A percentile compares a stretch with the other conserved stretches of the same genome.
Evolutionary conservation across 257 asterid genomes (phyloP).

Genomic region (Parsonsia alboflavescens): DNA sequence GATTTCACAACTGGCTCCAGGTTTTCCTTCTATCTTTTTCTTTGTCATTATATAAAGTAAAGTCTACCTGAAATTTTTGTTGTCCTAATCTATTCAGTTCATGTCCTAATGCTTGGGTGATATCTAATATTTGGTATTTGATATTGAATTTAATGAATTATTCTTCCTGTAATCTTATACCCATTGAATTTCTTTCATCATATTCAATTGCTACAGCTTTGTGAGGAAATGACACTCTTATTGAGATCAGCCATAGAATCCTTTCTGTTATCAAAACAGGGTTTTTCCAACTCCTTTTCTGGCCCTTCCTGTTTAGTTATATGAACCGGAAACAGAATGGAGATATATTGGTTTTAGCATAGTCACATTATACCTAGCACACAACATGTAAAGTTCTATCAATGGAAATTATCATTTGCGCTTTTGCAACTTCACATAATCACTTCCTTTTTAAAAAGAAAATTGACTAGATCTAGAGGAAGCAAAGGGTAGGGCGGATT

Average conservation of each 20-base stretch:
- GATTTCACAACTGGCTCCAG: constrained; percentile 99
- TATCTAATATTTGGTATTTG: background rate
- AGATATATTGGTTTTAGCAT: background rate
- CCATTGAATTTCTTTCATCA: background rate
- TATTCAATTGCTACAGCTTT: background rate
- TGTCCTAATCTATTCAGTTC: background rate
- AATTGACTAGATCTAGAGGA: constrained; percentile 50
- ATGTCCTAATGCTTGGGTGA: background rate
- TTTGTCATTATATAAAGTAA: background rate
- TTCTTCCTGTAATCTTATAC: background rate
- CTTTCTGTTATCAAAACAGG: background rate
- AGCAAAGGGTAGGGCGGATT: constrained; percentile 82
- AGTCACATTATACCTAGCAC: background rate
- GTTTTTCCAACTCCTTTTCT: background rate
- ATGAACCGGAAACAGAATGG: background rate
- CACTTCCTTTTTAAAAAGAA: background rate
- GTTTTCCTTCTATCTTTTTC: constrained; percentile 24
- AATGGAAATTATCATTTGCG: background rate
- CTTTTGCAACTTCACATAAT: too few relatives aligned
- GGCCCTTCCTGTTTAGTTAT: background rate
- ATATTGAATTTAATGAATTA: background rate
- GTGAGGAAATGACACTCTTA: background rate
- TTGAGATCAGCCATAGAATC: background rate
- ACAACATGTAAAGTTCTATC: background rate
- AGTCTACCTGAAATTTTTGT: background rate